These are phyloP conservation scores for Trypanosoma platydactyli DNA, from an alignment of 208 protist species.

Conservation along the genomic window DNA sequence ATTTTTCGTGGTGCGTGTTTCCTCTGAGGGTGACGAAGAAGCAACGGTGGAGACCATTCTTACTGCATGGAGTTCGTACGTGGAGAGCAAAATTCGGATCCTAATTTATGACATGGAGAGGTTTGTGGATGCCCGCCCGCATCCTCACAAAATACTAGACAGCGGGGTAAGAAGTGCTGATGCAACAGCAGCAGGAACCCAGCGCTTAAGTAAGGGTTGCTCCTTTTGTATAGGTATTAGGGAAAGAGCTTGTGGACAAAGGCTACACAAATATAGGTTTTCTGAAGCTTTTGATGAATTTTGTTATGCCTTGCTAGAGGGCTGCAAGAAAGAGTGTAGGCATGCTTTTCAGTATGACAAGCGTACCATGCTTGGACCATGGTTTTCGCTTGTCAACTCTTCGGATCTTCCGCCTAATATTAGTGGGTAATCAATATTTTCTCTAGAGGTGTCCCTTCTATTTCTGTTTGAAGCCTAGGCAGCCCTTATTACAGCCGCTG, in stretches of 20 bases:
- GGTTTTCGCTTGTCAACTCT: slow-evolving; percentile 29
- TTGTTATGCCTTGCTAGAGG: slow-evolving; percentile 24
- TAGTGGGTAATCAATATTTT: neutral
- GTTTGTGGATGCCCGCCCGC: slow-evolving; percentile 59
- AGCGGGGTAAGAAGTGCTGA: slow-evolving; percentile 1
- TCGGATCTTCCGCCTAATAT: slow-evolving; percentile 10
- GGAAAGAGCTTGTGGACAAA: neutral
- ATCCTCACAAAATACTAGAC: slow-evolving; percentile 34
- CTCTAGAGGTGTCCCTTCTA: too few species aligned
- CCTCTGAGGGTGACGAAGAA: slow-evolving; percentile 22
- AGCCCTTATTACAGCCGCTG: too few species aligned
- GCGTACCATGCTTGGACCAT: slow-evolving; percentile 41
- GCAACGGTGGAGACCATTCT: slow-evolving; percentile 36
- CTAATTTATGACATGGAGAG: slow-evolving; percentile 79
- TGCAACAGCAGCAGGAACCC: neutral
- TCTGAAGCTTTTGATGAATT: slow-evolving; percentile 24
- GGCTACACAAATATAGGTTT: slow-evolving; percentile 26
- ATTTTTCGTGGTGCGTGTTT: slow-evolving; percentile 65
- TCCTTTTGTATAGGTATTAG: slow-evolving; percentile 29
- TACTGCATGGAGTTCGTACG: slow-evolving; percentile 64
- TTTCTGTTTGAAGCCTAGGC: too few species aligned
- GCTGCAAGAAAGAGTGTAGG: slow-evolving; percentile 10
- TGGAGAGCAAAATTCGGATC: slow-evolving; percentile 74
- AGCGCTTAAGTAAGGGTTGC: neutral
- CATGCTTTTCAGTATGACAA: slow-evolving; percentile 43